These are phyloP conservation scores for Inonotus obliquus DNA, from an alignment of 1,284 basidiomycete genomes.

Conservation along the genomic window DNA sequence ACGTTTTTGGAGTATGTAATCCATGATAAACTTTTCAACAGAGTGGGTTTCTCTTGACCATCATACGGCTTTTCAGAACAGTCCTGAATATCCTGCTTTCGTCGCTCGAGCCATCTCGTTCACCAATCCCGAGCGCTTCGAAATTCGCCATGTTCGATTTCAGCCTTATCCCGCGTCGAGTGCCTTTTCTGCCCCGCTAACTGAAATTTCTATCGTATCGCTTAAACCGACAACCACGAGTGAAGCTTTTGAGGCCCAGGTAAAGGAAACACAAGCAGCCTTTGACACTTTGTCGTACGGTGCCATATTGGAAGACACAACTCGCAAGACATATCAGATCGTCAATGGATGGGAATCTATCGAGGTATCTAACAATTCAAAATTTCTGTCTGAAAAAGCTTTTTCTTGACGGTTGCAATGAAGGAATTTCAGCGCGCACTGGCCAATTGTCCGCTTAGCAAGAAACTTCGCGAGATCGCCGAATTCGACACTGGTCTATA, in stretches of 20 bases:
- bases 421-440: neutral
- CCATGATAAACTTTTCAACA: neutral
- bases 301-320: neutral
- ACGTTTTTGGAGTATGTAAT: slow-evolving; percentile 1
- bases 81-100: slow-evolving; percentile 11
- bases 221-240: neutral
- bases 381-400: too few species aligned
- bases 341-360: slow-evolving; percentile 13
- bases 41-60: slow-evolving; percentile 15
- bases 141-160: slow-evolving; percentile 12
- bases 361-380: neutral
- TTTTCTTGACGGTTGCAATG: neutral
- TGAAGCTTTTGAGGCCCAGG: neutral
- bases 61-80: slow-evolving; percentile 15
- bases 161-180: slow-evolving; percentile 3
- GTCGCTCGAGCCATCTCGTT: slow-evolving; percentile 4
- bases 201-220: slow-evolving; percentile 12
- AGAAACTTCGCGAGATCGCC: neutral
- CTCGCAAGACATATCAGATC: neutral
- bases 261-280: neutral
- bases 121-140: slow-evolving; percentile 1
- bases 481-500: neutral
- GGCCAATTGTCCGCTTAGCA: neutral
- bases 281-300: neutral
- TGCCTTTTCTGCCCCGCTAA: slow-evolving; percentile 8